Evolutionary conservation across 192 early-diverging fungal species (phyloP).

Genomic region (Coemansia pectinata): DNA sequence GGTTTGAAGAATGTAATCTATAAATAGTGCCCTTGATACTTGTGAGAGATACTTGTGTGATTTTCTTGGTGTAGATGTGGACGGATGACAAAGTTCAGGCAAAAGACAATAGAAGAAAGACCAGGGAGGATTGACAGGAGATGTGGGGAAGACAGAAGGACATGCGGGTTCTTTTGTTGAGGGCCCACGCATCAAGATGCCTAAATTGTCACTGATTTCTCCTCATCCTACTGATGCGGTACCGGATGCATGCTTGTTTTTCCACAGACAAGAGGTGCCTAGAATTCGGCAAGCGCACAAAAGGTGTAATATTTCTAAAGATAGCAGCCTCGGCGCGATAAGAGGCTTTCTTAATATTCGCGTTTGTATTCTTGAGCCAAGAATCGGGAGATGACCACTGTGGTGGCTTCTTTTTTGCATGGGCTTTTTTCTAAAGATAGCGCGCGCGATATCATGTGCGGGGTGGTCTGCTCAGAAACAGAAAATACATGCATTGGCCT

Average conservation of each 20-base stretch:
- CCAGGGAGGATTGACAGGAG: conserved; percentile 13
- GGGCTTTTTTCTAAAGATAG: conserved; percentile 10
- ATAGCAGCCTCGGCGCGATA: not conserved
- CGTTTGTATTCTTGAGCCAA: conserved; percentile 1
- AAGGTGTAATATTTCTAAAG: not conserved
- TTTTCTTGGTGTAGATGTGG: conserved; percentile 2
- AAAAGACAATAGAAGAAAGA: not conserved
- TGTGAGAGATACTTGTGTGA: conserved; percentile 6
- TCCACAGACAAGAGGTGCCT: not conserved
- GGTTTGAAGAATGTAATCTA: not conserved
- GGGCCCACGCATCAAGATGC: not conserved
- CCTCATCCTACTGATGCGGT: not conserved
- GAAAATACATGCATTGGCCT: not conserved
- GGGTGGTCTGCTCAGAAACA: conserved; percentile 8
- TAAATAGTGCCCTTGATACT: conserved; percentile 1
- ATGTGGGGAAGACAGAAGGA: conserved; percentile 14
- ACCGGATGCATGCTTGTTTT: conserved; percentile 5
- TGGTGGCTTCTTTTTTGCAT: conserved; percentile 5
- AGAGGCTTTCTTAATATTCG: conserved; percentile 10
- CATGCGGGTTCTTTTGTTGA: conserved; percentile 14
- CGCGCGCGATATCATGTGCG: conserved; percentile 6
- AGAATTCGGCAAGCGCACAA: not conserved
- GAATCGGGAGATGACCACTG: conserved; percentile 1
- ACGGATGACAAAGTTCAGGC: not conserved
- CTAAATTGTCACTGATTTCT: conserved; percentile 11